Evolutionary conservation across 768 basidiomycete genomes (phyloP).

Genomic region (Boletellus ananas): DNA sequence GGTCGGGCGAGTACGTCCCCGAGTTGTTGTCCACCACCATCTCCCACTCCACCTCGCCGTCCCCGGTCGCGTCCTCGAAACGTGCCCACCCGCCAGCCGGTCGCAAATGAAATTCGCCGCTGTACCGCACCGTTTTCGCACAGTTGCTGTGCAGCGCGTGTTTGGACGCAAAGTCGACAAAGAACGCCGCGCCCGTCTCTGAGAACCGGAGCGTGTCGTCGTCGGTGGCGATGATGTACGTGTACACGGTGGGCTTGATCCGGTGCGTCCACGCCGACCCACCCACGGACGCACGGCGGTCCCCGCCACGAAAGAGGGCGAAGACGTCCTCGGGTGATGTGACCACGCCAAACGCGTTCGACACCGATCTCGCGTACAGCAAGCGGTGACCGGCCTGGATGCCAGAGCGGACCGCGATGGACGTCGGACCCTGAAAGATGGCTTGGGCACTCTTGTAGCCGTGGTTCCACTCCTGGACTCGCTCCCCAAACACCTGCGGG

Average conservation of each 20-base stretch:
- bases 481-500: constrained; percentile 55
- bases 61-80: constrained; percentile 53
- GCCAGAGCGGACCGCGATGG: constrained; percentile 59
- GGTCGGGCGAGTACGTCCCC: constrained; percentile 80
- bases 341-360: constrained; percentile 61
- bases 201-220: constrained; percentile 80
- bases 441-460: constrained; percentile 66
- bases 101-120: constrained; percentile 77
- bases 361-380: constrained; percentile 65
- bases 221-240: constrained; percentile 74
- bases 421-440: constrained; percentile 62
- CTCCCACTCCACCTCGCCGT: constrained; percentile 68
- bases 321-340: constrained; percentile 45
- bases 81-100: constrained; percentile 64
- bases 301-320: constrained; percentile 48
- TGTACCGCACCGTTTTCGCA: constrained; percentile 60
- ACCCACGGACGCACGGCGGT: constrained; percentile 9
- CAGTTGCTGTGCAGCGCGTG: constrained; percentile 83
- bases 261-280: constrained; percentile 35
- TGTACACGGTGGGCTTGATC: constrained; percentile 80
- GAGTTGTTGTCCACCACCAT: constrained; percentile 83
- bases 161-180: constrained; percentile 83
- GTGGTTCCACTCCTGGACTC: constrained; percentile 62
- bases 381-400: constrained; percentile 72
- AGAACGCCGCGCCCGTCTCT: constrained; percentile 84